Conservation (phyloP, 371 early-diverging fungal genomes). For the Mortierella sp. region DNA sequence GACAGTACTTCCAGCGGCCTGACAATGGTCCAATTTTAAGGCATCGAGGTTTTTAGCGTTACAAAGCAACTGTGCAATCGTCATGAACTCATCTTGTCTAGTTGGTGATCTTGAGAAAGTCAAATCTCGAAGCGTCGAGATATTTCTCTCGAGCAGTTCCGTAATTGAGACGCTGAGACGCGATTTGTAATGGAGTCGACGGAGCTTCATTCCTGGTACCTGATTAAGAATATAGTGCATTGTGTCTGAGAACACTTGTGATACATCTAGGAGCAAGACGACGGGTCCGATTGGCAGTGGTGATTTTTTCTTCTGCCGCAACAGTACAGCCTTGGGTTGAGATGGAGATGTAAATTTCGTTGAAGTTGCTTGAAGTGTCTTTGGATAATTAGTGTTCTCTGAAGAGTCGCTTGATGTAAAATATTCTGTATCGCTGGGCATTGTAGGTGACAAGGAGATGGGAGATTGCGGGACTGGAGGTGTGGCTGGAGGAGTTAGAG, state of each 20-base stretch:
- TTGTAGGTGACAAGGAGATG: not conserved
- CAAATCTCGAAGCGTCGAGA: slow-evolving; percentile 13
- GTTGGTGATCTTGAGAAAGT: slow-evolving; percentile 20
- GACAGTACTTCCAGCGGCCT: slow-evolving; percentile 19
- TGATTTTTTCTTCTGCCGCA: slow-evolving; percentile 28
- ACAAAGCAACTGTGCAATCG: slow-evolving; percentile 22
- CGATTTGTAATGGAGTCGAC: slow-evolving; percentile 31
- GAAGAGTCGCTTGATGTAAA: not conserved
- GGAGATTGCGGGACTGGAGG: slow-evolving; percentile 1
- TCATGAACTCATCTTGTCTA: slow-evolving; percentile 21
- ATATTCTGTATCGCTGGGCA: not conserved
- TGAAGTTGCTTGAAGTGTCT: not conserved
- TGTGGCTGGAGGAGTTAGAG: slow-evolving; percentile 7
- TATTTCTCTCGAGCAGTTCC: slow-evolving; percentile 18
- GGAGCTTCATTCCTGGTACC: slow-evolving; percentile 30
- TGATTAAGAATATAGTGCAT: slow-evolving; percentile 25
- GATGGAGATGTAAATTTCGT: slow-evolving; percentile 3
- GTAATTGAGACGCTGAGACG: slow-evolving; percentile 11
- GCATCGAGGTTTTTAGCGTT: slow-evolving; percentile 4
- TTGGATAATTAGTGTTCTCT: not conserved
- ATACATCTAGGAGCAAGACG: slow-evolving; percentile 31
- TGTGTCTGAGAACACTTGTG: slow-evolving; percentile 13
- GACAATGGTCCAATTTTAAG: slow-evolving; percentile 25
- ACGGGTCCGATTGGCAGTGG: slow-evolving; percentile 25
- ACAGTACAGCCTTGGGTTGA: slow-evolving; percentile 18